Evolutionary conservation across 2,329 filamentous ascomycete genomes (phyloP).

Genomic region (Colletotrichum brevisporum): DNA sequence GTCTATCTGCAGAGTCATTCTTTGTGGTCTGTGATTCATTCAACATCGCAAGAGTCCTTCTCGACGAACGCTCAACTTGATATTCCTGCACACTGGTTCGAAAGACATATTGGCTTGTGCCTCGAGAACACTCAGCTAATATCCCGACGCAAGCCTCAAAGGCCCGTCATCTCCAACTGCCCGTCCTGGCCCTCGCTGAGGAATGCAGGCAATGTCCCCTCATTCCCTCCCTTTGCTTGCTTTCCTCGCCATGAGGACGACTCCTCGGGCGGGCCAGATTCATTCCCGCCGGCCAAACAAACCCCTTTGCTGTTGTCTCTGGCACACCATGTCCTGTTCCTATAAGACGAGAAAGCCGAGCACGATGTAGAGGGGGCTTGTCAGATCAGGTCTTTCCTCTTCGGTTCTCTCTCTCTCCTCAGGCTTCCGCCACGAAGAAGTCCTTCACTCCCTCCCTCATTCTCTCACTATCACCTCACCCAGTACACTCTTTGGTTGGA

Average conservation of each 20-base stretch:
- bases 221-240: slow-evolving; percentile 39
- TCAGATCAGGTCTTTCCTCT: slow-evolving; percentile 6
- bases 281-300: not conserved
- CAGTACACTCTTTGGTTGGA: slow-evolving; percentile 22
- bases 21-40: not conserved
- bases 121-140: not conserved
- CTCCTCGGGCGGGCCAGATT: slow-evolving; percentile 2
- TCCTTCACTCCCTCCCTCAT: not conserved
- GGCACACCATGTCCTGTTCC: not conserved
- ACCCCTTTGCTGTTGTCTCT: not conserved
- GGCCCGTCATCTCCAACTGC: slow-evolving; percentile 17
- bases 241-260: slow-evolving; percentile 11
- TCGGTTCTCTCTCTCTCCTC: slow-evolving; percentile 9
- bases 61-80: not conserved
- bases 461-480: not conserved
- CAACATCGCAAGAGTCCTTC: not conserved
- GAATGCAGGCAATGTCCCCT: slow-evolving; percentile 42
- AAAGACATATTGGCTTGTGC: no score
- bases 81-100: no score
- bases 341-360: slow-evolving; percentile 24
- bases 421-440: slow-evolving; percentile 15
- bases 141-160: slow-evolving; percentile 10
- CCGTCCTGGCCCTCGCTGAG: slow-evolving; percentile 19
- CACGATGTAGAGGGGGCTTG: slow-evolving; percentile 4
- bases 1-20: not conserved